Evolutionary conservation across 768 basidiomycete species (phyloP), one percentile per base, ranked within the genome.

Genomic region (Mycena polygramma): DNA sequence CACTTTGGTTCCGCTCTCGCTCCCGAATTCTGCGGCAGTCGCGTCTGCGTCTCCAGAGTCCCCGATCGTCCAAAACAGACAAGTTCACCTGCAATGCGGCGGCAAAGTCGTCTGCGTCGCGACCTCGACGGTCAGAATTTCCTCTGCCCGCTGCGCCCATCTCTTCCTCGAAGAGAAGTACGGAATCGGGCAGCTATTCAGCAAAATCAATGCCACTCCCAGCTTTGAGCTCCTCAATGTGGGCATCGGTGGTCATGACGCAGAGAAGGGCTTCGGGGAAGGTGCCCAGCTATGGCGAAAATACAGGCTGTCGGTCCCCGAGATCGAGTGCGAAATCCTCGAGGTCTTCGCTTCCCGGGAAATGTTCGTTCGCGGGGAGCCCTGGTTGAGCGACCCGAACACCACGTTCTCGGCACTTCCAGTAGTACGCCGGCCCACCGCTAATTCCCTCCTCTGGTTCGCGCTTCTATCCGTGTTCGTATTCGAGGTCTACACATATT

Each of bases 111-210:
- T 90, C 53, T 92, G 91, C 77, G 80, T 87, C 26, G 91, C 91
- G 4, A 92, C 90, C 1, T 92, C 91, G 59, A 86, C 84, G 1
- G 91, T 93, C 48, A 87, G 84, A 57, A 86, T 93, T 70, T 87
- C 87, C 2, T 87, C 87, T 1, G 83, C 89, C 0, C 77, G 83
- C 30, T 84, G 85, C 71, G 92, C 90, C 22, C 84, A 83, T 62
- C 85, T 92, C 55, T 89, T 93, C 79, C 83, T 93, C 20, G 88
- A 89, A 61, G 89, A 91, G 68, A 89, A 88, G 68, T 91, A 86
- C 67, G 89, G 89, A 35, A 89, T 92, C 39, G 92, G 92, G 0
- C 92, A 93, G 77, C 87, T 90, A 68, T 91, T 92, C 77, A 81
- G 87, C 30, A 85, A 87, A 35, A 77, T 92, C 53, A 83, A 82